Conservation (phyloP, 2,329 filamentous ascomycete genomes). For the Cladophialophora yegresii region DNA sequence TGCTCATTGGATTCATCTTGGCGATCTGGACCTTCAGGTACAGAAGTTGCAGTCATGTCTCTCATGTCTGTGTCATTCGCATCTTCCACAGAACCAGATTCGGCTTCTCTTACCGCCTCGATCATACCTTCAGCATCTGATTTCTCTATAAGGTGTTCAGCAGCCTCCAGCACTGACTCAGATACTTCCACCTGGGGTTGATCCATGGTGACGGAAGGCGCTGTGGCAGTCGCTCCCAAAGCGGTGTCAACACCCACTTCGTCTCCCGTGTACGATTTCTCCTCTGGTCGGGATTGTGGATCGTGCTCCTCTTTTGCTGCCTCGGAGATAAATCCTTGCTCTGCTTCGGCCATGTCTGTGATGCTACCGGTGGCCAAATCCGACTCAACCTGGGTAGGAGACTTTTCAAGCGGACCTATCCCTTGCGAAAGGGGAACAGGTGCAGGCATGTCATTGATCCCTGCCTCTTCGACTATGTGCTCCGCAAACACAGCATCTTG, state of each 20-base stretch:
- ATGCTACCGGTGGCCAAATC: not conserved
- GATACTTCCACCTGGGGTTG: not conserved
- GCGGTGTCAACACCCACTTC: not conserved
- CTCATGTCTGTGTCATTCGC: no score
- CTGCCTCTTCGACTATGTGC: slow-evolving; percentile 3
- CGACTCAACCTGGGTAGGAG: not conserved
- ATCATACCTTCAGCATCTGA: not conserved
- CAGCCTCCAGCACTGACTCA: not conserved
- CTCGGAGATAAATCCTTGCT: not conserved
- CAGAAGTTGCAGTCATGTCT: not conserved
- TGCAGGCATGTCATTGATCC: not conserved
- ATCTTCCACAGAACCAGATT: not conserved
- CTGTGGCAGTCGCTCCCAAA: not conserved
- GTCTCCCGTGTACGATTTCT: not conserved
- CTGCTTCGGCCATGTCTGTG: not conserved
- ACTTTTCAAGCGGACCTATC: not conserved
- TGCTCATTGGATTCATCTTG: not conserved
- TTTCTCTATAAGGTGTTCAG: not conserved
- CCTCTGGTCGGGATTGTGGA: not conserved
- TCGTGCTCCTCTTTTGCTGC: not conserved
- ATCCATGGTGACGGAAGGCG: not conserved
- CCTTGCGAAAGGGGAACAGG: not conserved
- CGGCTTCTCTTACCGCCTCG: not conserved
- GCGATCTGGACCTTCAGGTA: not conserved
- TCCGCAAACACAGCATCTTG: slow-evolving; percentile 1